phyloP scores from a whole-genome alignment of 192 early-diverging fungal species.

The Piromyces sp. region DNA sequence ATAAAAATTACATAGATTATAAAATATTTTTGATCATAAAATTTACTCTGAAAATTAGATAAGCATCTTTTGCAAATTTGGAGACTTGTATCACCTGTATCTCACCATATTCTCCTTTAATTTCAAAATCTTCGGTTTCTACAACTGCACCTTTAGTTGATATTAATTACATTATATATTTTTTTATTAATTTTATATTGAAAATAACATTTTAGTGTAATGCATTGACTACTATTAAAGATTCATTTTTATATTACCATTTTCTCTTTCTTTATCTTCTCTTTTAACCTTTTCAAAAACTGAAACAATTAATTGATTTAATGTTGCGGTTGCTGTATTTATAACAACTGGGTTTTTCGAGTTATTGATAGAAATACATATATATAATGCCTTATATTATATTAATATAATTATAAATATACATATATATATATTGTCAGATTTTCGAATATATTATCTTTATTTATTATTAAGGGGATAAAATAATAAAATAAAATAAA shows the following conservation, averaged over 20 bases:
- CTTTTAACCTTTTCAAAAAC: slow-evolving; percentile 65
- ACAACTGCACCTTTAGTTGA: background rate
- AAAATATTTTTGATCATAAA: no score
- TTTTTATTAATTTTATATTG: no score
- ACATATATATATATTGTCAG: no score
- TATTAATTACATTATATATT: no score
- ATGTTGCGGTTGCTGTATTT: slow-evolving; percentile 71
- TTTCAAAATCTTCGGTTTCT: background rate
- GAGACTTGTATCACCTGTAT: slow-evolving; percentile 13
- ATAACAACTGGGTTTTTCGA: slow-evolving; percentile 40
- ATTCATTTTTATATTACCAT: slow-evolving; percentile 11
- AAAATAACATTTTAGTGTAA: no score
- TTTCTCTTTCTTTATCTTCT: slow-evolving; percentile 27
- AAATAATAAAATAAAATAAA: background rate
- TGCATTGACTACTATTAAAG: no score
- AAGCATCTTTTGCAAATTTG: slow-evolving; percentile 64
- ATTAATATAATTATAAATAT: no score
- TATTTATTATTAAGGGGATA: no score
- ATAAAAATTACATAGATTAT: no score
- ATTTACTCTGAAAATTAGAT: slow-evolving; percentile 54
- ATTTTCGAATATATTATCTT: no score
- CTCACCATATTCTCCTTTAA: slow-evolving; percentile 1
- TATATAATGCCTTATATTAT: background rate
- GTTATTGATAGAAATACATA: background rate
- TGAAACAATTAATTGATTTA: slow-evolving; percentile 65